Evolutionary conservation across 108 stramenopile species (phyloP), one percentile per base, ranked within the genome.

Genomic region (Fragilariopsis cylindrus): DNA sequence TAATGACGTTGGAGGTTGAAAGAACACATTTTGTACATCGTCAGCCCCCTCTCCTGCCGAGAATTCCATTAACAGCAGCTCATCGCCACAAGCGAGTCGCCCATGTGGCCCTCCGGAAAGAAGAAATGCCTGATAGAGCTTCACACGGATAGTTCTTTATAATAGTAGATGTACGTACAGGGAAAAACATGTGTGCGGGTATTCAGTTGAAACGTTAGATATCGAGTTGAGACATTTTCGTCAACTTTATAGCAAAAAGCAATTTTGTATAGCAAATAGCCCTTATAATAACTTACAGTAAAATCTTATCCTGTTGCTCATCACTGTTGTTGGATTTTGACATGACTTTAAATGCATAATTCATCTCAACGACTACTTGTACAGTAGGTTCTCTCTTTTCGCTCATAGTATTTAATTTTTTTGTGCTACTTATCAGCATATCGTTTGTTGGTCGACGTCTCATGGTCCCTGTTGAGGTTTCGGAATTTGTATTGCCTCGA

Each of bases 331-430:
- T 16, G 0, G 8, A 47, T 6, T 43, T 41, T 43, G 73, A 15
- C 57, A 74, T 56, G 41, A 84, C 72, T 41, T 47, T 54, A 53
- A 75, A 84, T 39, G 63, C 52, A 12, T 56, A 60, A 45, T 71
- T 73, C 8, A 49, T 53, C 63, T 85, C 80, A 15, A 81, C 77
- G 3, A 85, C 75, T 21, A 50, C 81, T 65, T 85, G 84, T 12
- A 85, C 84, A 1, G 84, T 78, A n/a, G 80, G 84, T 46, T 81
- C 84, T 19, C 77, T 60, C 68, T 79, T 81, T 60, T 71, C 81
- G 7, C 54, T 48, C 60, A 9, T 2, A 4, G 48, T 16, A 3
- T 62, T 4, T 18, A 75, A 41, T 11, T 60, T 73, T 41, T 71
- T 46, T 13, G 79, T 77, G 62, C 70, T 84, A 40, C 46, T 70